Percentiles rank a stretch among this genome's conserved stretches.
phyloP scores from a whole-genome alignment of 1,284 basidiomycete genomes.

The Meripilus lineatus region DNA sequence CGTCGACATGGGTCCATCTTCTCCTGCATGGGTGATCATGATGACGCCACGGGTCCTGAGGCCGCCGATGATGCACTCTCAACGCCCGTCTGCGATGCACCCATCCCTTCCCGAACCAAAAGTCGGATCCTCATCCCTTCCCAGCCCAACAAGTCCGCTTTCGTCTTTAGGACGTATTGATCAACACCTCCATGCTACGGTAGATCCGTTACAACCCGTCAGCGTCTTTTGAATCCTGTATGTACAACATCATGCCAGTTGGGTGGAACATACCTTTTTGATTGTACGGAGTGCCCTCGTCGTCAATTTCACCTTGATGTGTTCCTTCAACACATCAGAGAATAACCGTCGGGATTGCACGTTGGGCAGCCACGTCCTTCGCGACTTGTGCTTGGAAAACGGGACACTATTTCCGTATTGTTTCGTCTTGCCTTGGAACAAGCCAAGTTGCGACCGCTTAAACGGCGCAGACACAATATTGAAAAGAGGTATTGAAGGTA shows the following conservation, averaged over 20 bases:
- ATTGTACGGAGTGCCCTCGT: constrained; percentile 74
- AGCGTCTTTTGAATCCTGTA: no score
- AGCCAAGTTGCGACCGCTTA: constrained; percentile 70
- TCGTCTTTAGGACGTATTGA: constrained; percentile 68
- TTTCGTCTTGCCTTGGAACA: constrained; percentile 77
- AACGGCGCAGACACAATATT: constrained; percentile 56
- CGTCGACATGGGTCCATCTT: no score
- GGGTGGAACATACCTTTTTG: constrained; percentile 71
- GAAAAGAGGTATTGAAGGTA: constrained; percentile 29
- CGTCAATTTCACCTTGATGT: constrained; percentile 65
- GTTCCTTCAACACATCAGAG: constrained; percentile 58
- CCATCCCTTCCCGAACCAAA: constrained; percentile 35
- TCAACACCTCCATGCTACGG: constrained; percentile 73
- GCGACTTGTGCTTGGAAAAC: constrained; percentile 89
- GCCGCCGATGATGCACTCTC: no score
- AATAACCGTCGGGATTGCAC: constrained; percentile 69
- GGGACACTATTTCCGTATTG: constrained; percentile 89
- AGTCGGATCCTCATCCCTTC: constrained; percentile 73
- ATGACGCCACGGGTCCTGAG: no score
- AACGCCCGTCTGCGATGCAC: no score
- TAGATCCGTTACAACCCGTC: no score
- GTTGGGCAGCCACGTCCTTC: constrained; percentile 86
- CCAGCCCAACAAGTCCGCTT: constrained; percentile 59
- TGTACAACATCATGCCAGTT: no score
- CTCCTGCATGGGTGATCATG: no score